Percentiles rank a stretch among this genome's conserved stretches.
Evolutionary conservation across 2,329 filamentous ascomycete genomes (phyloP).

Genomic region (Aspergillus hortae): DNA sequence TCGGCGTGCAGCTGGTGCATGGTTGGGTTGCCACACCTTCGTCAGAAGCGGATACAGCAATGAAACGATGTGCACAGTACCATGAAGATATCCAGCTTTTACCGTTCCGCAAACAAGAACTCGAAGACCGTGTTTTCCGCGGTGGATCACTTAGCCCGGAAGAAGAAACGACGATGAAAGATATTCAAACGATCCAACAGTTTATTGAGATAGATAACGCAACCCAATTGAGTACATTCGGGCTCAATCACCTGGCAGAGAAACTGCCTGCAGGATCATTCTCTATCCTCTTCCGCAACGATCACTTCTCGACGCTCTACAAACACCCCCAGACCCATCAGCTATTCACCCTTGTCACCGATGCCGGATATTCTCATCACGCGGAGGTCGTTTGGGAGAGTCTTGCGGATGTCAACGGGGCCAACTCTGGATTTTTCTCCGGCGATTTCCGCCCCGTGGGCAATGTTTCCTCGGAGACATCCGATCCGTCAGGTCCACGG

Average conservation of each 20-base stretch:
- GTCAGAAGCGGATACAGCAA: constrained; percentile 65
- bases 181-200: constrained; percentile 77
- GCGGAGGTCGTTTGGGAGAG: constrained; percentile 97
- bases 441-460: constrained; percentile 88
- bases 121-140: constrained; percentile 71
- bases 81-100: constrained; percentile 92
- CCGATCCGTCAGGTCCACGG: constrained; percentile 26
- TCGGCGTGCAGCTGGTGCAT: constrained; percentile 83
- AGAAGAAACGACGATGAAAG: constrained; percentile 77
- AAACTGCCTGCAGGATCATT: constrained; percentile 72
- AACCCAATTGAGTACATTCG: constrained; percentile 82
- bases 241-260: constrained; percentile 69
- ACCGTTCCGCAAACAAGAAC: constrained; percentile 81
- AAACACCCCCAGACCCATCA: constrained; percentile 75
- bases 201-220: constrained; percentile 71
- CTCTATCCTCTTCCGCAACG: constrained; percentile 91
- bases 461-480: constrained; percentile 40
- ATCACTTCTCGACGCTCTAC: constrained; percentile 93
- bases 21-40: constrained; percentile 76
- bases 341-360: constrained; percentile 82
- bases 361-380: constrained; percentile 82
- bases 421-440: constrained; percentile 76
- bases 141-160: constrained; percentile 60
- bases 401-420: constrained; percentile 81
- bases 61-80: constrained; percentile 71